Base-by-base conservation (phyloP, 352 stramenopile genomes). In the Globisporangium echinulatum region DNA sequence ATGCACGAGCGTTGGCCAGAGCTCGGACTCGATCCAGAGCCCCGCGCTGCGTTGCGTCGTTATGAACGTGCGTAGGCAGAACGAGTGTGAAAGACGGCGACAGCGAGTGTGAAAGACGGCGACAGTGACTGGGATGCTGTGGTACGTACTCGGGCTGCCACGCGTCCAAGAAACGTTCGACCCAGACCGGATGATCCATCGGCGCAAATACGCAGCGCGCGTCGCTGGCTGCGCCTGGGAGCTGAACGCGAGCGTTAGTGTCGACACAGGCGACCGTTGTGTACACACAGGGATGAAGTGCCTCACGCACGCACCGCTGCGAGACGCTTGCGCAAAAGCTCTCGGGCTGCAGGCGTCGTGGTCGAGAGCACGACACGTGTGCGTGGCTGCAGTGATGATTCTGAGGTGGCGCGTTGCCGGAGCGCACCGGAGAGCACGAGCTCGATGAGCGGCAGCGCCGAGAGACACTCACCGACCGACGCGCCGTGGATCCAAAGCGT, bases 11-110 rank as follows among this genome's bases (percentile, higher is more conserved):
- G 75, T 88, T 5, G 80, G 83, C 83, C 83, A 92, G n/a, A 92
- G 64, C 64, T 92, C 83, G 19, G 83, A 92, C 65, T 92, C 83
- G 54, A 90, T 72, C 80, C 79, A 92, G 25, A 92, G 64, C 8
- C 80, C 83, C 38, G 70, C 79, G 55, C 83, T 88, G 49, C 11
- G 33, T 7, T 33, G 25, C 25, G 25, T 33, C 25, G 25, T 33
- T 33, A 33, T 33, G 25, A 33, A 3, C 25, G 43, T 48, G 13
- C 5, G 39, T 25, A 43, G 39, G 13, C 43, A 48, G 43, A n/a
- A 33, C 40, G 11, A 36, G 39, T 48, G 36, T 38, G 19, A 42
- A 4, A n/a, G 42, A 54, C 8, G 25, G 52, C 44, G 61, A 59
- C n/a, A n/a, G 40, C 40, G 11, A 50, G 52, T 1, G 47, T 51